Evolutionary conservation across 192 early-diverging fungal genomes (phyloP).

Genomic region (Backusella mclennaniae): DNA sequence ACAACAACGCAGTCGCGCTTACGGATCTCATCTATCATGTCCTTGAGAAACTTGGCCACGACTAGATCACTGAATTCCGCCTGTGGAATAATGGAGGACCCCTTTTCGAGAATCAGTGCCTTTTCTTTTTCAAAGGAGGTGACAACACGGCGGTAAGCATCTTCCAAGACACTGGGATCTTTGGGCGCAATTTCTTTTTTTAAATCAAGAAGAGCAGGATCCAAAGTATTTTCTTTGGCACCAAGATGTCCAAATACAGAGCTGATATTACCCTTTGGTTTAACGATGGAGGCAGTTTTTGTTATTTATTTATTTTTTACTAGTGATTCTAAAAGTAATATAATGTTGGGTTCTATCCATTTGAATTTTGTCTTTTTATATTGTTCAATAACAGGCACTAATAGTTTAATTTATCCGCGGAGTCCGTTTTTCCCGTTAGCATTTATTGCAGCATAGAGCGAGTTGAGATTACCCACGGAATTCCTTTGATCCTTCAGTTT

Average conservation of each 20-base stretch:
- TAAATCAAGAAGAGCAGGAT: constrained; percentile 16
- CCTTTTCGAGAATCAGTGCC: constrained; percentile 6
- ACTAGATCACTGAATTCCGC: constrained; percentile 13
- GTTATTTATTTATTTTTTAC: neutral
- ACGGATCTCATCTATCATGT: constrained; percentile 8
- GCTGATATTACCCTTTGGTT: constrained; percentile 21
- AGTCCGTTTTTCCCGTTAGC: neutral
- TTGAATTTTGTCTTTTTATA: neutral
- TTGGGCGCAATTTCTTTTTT: constrained; percentile 18
- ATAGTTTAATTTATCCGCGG: neutral
- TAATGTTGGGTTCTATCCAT: neutral
- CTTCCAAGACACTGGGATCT: neutral
- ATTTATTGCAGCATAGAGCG: neutral
- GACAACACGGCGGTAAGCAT: constrained; percentile 12
- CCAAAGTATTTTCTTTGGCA: constrained; percentile 8
- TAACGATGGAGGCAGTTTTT: neutral
- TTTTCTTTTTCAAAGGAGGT: constrained; percentile 13
- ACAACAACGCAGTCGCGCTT: constrained; percentile 32
- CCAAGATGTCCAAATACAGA: constrained; percentile 27
- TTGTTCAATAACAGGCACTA: neutral
- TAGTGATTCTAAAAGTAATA: no score
- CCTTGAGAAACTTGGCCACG: constrained; percentile 5
- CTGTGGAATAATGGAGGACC: constrained; percentile 20
- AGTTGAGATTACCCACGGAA: neutral
- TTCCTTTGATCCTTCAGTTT: neutral